phyloP scores from a whole-genome alignment of 2,329 filamentous ascomycete species.

The Apiospora koreana region DNA sequence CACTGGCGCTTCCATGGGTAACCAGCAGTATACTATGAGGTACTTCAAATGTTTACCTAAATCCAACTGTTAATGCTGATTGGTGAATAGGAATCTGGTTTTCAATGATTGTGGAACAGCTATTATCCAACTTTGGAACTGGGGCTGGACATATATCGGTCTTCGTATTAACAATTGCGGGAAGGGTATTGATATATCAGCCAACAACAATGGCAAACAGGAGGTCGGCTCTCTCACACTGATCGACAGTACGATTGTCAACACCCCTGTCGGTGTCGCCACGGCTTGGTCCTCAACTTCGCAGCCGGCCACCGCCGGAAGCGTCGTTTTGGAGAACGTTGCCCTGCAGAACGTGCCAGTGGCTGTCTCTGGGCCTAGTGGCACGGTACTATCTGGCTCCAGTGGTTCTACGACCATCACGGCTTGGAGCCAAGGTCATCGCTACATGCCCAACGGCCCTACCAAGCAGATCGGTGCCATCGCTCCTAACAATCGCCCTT shows the following conservation, averaged over 20 bases:
- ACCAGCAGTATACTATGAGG: slow-evolving; percentile 68
- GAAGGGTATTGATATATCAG: slow-evolving; percentile 62
- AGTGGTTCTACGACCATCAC: slow-evolving; percentile 54
- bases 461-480: slow-evolving; percentile 49
- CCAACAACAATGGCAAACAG: slow-evolving; percentile 47
- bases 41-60: background rate
- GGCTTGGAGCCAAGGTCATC: slow-evolving; percentile 69
- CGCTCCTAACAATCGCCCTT: slow-evolving; percentile 49
- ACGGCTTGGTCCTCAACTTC: slow-evolving; percentile 53
- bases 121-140: slow-evolving; percentile 72
- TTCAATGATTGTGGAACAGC: slow-evolving; percentile 67
- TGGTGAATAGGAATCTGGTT: slow-evolving; percentile 51
- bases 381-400: slow-evolving; percentile 56
- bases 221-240: slow-evolving; percentile 71
- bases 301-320: slow-evolving; percentile 50
- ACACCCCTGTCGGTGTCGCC: slow-evolving; percentile 65
- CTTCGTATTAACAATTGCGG: slow-evolving; percentile 31
- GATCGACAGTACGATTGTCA: slow-evolving; percentile 67
- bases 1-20: slow-evolving; percentile 63
- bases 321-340: slow-evolving; percentile 58
- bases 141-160: slow-evolving; percentile 67
- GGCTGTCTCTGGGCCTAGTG: slow-evolving; percentile 39
- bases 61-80: background rate
- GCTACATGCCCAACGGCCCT: slow-evolving; percentile 50
- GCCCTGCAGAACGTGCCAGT: slow-evolving; percentile 37